Conservation (phyloP, 345 rosid genomes). For the Euphorbia peplus region DNA sequence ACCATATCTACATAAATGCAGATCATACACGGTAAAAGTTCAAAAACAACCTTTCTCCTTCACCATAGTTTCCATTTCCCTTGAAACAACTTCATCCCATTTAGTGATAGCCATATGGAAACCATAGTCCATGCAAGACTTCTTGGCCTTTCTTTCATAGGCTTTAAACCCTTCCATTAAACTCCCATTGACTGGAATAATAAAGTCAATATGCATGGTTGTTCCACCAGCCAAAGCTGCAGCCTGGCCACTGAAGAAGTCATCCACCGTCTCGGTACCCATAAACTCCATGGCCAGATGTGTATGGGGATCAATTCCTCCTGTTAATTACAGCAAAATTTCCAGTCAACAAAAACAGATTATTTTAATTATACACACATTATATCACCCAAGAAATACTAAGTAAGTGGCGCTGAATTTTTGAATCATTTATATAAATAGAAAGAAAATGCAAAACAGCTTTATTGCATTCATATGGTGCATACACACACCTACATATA, state of each 20-base stretch:
- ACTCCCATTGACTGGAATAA: slow-evolving; percentile 76
- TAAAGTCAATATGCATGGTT: slow-evolving; percentile 96
- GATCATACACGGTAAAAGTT: background rate
- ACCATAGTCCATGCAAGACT: slow-evolving; percentile 92
- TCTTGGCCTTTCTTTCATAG: slow-evolving; percentile 65
- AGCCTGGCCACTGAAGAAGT: slow-evolving; percentile 96
- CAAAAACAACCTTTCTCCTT: slow-evolving; percentile 65
- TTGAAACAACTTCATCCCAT: slow-evolving; percentile 78
- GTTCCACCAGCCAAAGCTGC: slow-evolving; percentile 99
- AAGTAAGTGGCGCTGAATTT: slow-evolving; percentile 1
- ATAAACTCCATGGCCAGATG: slow-evolving; percentile 79
- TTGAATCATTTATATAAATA: slow-evolving; percentile 4
- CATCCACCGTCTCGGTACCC: slow-evolving; percentile 76
- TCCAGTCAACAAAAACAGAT: slow-evolving; percentile 1
- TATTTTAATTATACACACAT: slow-evolving; percentile 1
- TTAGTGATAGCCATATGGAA: slow-evolving; percentile 94
- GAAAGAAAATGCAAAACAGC: no score
- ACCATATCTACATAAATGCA: slow-evolving; percentile 4
- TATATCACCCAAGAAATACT: background rate
- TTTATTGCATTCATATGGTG: no score
- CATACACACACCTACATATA: no score
- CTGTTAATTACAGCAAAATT: slow-evolving; percentile 32
- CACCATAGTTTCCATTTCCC: slow-evolving; percentile 87
- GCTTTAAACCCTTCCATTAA: slow-evolving; percentile 68
- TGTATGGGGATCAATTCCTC: slow-evolving; percentile 95